Evolutionary conservation across 495 filamentous ascomycete genomes (phyloP).

Genomic region (Aspergillus bertholletiae): DNA sequence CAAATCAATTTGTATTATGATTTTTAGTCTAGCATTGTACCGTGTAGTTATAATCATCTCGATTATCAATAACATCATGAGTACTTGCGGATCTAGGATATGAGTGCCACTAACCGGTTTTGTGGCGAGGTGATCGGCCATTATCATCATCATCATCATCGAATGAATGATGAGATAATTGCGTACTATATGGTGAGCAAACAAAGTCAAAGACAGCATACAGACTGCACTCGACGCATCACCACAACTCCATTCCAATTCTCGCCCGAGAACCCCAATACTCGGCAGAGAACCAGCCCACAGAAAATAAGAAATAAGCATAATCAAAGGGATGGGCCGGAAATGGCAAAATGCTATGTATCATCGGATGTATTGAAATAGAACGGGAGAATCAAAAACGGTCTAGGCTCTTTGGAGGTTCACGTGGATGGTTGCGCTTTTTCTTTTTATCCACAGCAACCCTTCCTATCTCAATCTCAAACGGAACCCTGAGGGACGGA

Average conservation of each 20-base stretch:
- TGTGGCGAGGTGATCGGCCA: not conserved
- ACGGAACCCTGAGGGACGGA: not conserved
- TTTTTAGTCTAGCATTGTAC: not conserved
- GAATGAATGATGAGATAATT: not conserved
- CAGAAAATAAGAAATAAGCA: not conserved
- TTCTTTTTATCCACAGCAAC: constrained; percentile 2
- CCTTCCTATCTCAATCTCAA: too few relatives aligned
- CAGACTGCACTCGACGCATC: not conserved
- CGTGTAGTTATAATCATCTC: not conserved
- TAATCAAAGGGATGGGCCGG: not conserved
- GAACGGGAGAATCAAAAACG: not conserved
- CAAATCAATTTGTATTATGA: not conserved
- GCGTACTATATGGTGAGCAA: not conserved
- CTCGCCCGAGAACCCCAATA: constrained; percentile 1
- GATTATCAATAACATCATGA: not conserved
- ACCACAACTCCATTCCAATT: not conserved
- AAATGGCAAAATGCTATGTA: not conserved
- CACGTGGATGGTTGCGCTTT: constrained; percentile 15
- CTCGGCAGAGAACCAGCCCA: constrained; percentile 5
- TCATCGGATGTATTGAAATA: not conserved
- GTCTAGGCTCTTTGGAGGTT: constrained; percentile 8
- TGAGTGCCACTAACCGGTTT: not conserved
- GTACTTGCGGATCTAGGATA: too few relatives aligned
- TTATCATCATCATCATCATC: not conserved
- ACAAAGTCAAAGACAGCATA: not conserved